These are phyloP conservation scores for Rhazya stricta DNA, from an alignment of 257 asterid species.

Conservation along the genomic window DNA sequence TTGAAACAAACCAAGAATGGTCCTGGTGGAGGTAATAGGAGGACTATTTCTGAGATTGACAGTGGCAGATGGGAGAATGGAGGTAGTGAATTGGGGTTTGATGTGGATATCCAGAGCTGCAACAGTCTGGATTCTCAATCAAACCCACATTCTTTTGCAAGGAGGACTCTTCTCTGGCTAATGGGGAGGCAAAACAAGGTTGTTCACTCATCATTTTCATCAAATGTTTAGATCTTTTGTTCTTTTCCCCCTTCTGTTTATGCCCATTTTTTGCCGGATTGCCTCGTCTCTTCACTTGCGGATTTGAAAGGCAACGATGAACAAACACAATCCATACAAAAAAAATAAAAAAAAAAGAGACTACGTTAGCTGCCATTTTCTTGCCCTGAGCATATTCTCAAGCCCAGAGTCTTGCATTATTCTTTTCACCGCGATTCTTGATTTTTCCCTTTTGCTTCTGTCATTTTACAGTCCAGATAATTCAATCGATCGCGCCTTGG, in stretches of 20 bases:
- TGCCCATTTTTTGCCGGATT: conserved; percentile 11
- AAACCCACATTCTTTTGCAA: conserved; percentile 59
- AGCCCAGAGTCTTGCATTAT: conserved; percentile 20
- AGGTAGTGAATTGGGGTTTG: conserved; percentile 42
- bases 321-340: not conserved
- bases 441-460: not conserved
- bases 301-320: not conserved
- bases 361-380: conserved; percentile 5
- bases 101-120: conserved; percentile 50
- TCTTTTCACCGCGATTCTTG: conserved; percentile 5
- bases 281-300: conserved; percentile 3
- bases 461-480: not conserved
- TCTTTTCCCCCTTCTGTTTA: not conserved
- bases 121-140: conserved; percentile 57
- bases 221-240: conserved; percentile 40
- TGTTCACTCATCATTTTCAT: conserved; percentile 49
- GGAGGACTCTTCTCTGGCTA: conserved; percentile 76
- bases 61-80: conserved; percentile 50
- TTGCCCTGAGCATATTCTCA: not conserved
- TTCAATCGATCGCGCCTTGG: too few species aligned
- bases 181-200: conserved; percentile 79
- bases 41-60: conserved; percentile 50
- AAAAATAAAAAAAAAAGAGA: not conserved
- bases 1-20: conserved; percentile 28
- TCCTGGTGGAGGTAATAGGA: conserved; percentile 20